These are phyloP conservation scores for Aspergillus taichungensis DNA, from an alignment of 495 filamentous ascomycete genomes.

Conservation along the genomic window DNA sequence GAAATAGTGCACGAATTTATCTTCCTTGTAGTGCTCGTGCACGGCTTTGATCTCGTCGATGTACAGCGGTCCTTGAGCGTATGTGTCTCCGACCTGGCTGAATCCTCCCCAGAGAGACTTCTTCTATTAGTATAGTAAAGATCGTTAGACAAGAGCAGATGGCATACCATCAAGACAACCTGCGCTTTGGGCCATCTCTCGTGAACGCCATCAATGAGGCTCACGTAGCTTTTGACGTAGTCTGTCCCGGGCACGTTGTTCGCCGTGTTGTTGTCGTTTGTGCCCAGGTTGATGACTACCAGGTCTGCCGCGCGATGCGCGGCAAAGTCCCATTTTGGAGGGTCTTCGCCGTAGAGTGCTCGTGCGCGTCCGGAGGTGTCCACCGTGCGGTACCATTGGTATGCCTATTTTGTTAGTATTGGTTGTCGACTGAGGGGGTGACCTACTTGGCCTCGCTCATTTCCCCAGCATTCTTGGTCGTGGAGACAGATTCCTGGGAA, in stretches of 20 bases:
- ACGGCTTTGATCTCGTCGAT: constrained; percentile 47
- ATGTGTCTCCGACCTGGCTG: constrained; percentile 43
- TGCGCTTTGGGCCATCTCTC: constrained; percentile 51
- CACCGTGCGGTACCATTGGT: constrained; percentile 60
- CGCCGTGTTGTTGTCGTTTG: constrained; percentile 52
- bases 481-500: constrained; percentile 54
- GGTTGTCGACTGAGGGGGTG: neutral
- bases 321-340: constrained; percentile 52
- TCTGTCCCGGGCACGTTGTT: constrained; percentile 48
- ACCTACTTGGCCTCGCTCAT: constrained; percentile 22
- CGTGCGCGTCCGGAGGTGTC: constrained; percentile 47
- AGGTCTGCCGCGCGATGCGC: constrained; percentile 54
- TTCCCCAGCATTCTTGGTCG: constrained; percentile 50
- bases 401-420: constrained; percentile 28
- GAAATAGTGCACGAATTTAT: constrained; percentile 58
- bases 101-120: constrained; percentile 56
- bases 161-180: constrained; percentile 51
- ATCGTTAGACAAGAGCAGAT: neutral
- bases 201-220: constrained; percentile 53
- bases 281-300: constrained; percentile 59
- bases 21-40: constrained; percentile 46
- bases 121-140: neutral
- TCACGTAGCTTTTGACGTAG: constrained; percentile 49
- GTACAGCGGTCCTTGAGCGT: constrained; percentile 37
- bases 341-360: constrained; percentile 43